Evolutionary conservation across 2,329 filamentous ascomycete species (phyloP).

Genomic region (Penicillium digitatum): DNA sequence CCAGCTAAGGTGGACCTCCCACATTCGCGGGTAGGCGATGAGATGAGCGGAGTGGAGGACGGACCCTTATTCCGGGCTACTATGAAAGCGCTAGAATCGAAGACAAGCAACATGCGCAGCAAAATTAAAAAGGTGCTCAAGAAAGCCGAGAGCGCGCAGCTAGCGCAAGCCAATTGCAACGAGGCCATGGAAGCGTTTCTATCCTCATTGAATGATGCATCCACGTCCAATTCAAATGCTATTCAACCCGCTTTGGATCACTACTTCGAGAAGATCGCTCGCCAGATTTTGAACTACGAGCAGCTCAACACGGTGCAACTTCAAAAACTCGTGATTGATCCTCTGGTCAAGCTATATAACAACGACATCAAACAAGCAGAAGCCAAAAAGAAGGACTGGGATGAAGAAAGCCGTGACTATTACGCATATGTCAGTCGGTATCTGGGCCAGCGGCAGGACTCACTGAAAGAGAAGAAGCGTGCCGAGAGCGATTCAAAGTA

Average conservation of each 20-base stretch:
- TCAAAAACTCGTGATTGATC: constrained; percentile 91
- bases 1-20: constrained; percentile 80
- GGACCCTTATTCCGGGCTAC: constrained; percentile 94
- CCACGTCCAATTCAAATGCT: constrained; percentile 86
- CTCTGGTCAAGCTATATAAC: constrained; percentile 84
- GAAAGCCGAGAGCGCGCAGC: constrained; percentile 82
- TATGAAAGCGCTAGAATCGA: constrained; percentile 93
- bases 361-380: constrained; percentile 98
- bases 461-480: constrained; percentile 94
- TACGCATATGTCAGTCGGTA: constrained; percentile 94
- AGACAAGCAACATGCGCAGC: constrained; percentile 86
- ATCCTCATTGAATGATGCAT: constrained; percentile 80
- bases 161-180: constrained; percentile 77
- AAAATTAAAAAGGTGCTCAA: constrained; percentile 97
- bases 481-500: constrained; percentile 95
- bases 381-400: constrained; percentile 93
- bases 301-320: constrained; percentile 77
- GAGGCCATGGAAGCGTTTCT: constrained; percentile 79
- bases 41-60: constrained; percentile 80
- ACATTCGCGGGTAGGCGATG: constrained; percentile 78
- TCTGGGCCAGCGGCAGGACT: constrained; percentile 92
- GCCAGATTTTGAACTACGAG: constrained; percentile 84
- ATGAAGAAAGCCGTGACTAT: constrained; percentile 98
- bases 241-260: constrained; percentile 97
- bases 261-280: constrained; percentile 95